Evolutionary conservation across 345 rosid genomes (phyloP).

Genomic region (Fremontodendron californicum): DNA sequence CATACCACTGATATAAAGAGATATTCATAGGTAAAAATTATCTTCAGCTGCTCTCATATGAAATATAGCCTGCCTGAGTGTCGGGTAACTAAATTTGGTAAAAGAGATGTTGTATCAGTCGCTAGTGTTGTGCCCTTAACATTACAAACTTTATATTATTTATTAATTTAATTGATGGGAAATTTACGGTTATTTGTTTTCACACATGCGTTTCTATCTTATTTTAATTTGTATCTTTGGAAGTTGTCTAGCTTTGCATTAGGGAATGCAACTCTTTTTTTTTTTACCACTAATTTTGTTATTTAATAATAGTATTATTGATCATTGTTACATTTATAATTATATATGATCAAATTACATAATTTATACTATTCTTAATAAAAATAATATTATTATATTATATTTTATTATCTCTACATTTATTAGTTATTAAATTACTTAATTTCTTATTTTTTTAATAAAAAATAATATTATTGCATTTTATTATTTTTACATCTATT

Average conservation of each 20-base stretch:
- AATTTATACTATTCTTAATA: no score
- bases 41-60: neutral
- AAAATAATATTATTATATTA: no score
- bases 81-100: constrained; percentile 10
- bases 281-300: no score
- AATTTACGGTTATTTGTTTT: constrained; percentile 1
- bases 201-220: neutral
- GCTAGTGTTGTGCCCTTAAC: constrained; percentile 13
- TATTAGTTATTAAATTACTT: no score
- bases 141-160: constrained; percentile 8
- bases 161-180: constrained; percentile 23
- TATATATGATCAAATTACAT: no score
- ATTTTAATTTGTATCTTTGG: neutral
- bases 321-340: no score
- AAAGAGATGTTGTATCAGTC: constrained; percentile 7
- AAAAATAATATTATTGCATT: no score
- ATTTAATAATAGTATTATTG: no score
- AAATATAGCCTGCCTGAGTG: neutral
- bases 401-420: no score
- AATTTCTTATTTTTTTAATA: no score
- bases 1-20: constrained; percentile 42
- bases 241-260: neutral
- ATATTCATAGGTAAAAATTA: neutral
- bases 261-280: no score
- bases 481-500: no score